Evolutionary conservation across 768 basidiomycete genomes (phyloP), one percentile per base, ranked within the genome.

Genomic region (Boletus edulis): DNA sequence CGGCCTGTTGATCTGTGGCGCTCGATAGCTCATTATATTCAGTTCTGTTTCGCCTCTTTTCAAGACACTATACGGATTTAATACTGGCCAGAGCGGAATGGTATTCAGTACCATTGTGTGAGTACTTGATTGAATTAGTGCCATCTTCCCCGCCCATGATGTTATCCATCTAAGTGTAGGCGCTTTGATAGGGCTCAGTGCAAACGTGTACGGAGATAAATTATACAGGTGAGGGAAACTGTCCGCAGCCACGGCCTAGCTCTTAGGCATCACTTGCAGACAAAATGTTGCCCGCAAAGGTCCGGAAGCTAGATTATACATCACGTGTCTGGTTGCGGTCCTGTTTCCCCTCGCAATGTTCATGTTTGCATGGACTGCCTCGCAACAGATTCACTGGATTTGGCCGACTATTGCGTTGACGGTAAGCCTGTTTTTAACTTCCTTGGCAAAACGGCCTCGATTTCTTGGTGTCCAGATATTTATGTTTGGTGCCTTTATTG

Each of bases 11-110:
- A 15, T 35, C 11, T 42, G n/a, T 38, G 22, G 12, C 5, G 31
- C 34, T 44, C 14, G 24, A 14, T 22, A 4, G 17, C 51, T 64
- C 22, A 58, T n/a, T 14, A 37, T 18, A 24, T 39, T 32, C 55
- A 83, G 83, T 52, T 83, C 83, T 1, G 76, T 85, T 46, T 71
- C 77, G 5, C 80, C 76, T 4, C 76, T 83, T 34, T 88, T 89
- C 66, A 64, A 66, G 20, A 70, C 67, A 4, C 66, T 87, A 3
- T 83, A 89, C 59, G 71, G 75, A 40, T 91, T 90, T 66, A 78
- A 76, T 48, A 73, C 73, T n/a, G 85, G 84, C 1, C 69, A 82
- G 58, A 72, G 79, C 3, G 89, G 89, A 35, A 76, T 82, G 12
- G 76, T 81, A 0, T 90, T 85, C 29, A 29, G 9, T 63, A 49